A percentile compares a stretch with the other conserved stretches of the same genome.
These are phyloP conservation scores for Zygnema circumcarinatum DNA, from an alignment of 139 green algal species.

Conservation along the genomic window DNA sequence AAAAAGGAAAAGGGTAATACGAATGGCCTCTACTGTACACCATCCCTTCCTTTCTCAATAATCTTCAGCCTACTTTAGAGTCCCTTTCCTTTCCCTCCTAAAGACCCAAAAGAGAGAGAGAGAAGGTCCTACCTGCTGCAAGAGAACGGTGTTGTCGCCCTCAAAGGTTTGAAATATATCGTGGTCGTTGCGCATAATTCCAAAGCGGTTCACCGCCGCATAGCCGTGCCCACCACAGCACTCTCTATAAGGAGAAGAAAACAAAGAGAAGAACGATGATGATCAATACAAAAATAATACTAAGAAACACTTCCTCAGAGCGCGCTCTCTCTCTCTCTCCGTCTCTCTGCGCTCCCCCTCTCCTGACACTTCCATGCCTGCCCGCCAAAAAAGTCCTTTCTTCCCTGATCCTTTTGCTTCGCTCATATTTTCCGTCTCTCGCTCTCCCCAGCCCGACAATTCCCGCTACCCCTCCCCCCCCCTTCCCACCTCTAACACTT, in stretches of 20 bases:
- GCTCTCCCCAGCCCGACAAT: too few species aligned
- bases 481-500: too few species aligned
- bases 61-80: too few species aligned
- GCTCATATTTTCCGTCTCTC: neutral
- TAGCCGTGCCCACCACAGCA: slow-evolving; percentile 58
- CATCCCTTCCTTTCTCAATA: too few species aligned
- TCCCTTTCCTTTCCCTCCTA: too few species aligned
- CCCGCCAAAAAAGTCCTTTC: neutral
- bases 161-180: slow-evolving; percentile 64
- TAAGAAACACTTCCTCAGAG: neutral
- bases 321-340: neutral
- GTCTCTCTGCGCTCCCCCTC: too few species aligned
- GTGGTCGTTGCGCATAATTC: slow-evolving; percentile 56
- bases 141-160: slow-evolving; percentile 62
- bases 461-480: neutral
- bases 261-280: neutral
- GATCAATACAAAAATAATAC: neutral
- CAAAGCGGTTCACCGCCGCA: slow-evolving; percentile 58
- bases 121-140: slow-evolving; percentile 50
- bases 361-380: too few species aligned
- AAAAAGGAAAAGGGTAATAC: too few species aligned
- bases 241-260: slow-evolving; percentile 37
- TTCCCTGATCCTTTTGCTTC: neutral
- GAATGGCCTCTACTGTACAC: too few species aligned
- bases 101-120: neutral